Conservation (phyloP, 345 rosid genomes). For the Populus pruinosa region DNA sequence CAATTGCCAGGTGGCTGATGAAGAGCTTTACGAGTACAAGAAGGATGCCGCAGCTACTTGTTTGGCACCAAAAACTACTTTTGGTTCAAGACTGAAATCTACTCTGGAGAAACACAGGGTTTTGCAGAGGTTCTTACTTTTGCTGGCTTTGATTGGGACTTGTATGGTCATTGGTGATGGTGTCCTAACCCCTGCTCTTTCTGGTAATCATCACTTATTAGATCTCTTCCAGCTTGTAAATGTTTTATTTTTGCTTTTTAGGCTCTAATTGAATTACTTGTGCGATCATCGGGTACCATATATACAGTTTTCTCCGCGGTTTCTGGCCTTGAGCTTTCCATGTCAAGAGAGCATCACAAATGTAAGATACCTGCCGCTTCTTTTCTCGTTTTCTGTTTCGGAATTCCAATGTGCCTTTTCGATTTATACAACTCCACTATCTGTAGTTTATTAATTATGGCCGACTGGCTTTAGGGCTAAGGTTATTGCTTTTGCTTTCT, state of each 20-base stretch:
- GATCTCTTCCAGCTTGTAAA: slow-evolving; percentile 4
- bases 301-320: slow-evolving; percentile 85
- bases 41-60: slow-evolving; percentile 31
- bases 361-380: slow-evolving; percentile 36
- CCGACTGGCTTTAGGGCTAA: neutral
- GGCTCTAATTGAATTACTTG: slow-evolving; percentile 8
- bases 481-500: neutral
- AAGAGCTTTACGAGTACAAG: slow-evolving; percentile 65
- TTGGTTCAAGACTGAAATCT: slow-evolving; percentile 57
- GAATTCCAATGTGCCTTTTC: neutral
- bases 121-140: slow-evolving; percentile 70
- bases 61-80: slow-evolving; percentile 33
- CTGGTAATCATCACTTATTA: slow-evolving; percentile 44
- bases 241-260: neutral
- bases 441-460: neutral
- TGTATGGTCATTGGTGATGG: slow-evolving; percentile 99
- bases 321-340: slow-evolving; percentile 83
- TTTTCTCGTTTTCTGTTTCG: slow-evolving; percentile 1
- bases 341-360: slow-evolving; percentile 72
- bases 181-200: slow-evolving; percentile 80
- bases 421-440: neutral
- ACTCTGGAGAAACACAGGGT: slow-evolving; percentile 61
- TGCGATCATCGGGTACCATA: slow-evolving; percentile 6
- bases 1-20: slow-evolving; percentile 73
- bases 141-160: slow-evolving; percentile 81